Evolutionary conservation across 192 early-diverging fungal genomes (phyloP).

Genomic region (Chytriomyces sp.): DNA sequence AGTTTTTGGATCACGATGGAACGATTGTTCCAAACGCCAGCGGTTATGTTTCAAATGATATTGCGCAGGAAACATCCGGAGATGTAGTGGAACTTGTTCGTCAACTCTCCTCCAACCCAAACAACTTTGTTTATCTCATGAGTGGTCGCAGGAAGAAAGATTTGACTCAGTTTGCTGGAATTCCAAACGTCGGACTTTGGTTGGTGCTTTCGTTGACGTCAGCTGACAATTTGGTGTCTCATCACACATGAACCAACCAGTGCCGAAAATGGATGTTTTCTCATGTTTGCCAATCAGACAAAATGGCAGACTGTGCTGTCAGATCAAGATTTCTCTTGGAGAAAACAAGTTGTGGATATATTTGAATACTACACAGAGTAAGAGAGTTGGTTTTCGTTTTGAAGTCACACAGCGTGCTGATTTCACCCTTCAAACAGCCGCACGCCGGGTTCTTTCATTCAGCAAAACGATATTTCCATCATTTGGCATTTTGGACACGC

Average conservation of each 20-base stretch:
- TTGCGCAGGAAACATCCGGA: conserved; percentile 30
- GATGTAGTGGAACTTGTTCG: conserved; percentile 34
- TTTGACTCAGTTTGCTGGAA: conserved; percentile 44
- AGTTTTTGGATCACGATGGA: conserved; percentile 58
- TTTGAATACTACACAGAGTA: conserved; percentile 82
- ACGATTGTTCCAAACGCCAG: conserved; percentile 43
- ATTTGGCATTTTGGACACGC: conserved; percentile 75
- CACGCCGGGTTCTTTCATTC: conserved; percentile 78
- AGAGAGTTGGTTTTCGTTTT: conserved; percentile 25
- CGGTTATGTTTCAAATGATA: conserved; percentile 16
- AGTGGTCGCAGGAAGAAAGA: conserved; percentile 44
- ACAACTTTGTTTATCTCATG: conserved; percentile 57
- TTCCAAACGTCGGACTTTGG: conserved; percentile 54
- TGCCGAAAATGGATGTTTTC: conserved; percentile 78
- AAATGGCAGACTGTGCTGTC: conserved; percentile 67
- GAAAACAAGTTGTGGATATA: conserved; percentile 73
- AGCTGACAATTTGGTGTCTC: conserved; percentile 10
- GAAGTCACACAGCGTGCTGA: neutral
- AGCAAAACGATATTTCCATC: conserved; percentile 72
- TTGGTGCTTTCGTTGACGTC: conserved; percentile 22
- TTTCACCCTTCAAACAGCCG: conserved; percentile 47
- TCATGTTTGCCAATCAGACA: conserved; percentile 60
- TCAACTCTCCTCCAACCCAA: conserved; percentile 38
- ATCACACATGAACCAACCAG: conserved; percentile 37
- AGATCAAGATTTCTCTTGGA: conserved; percentile 69